phyloP scores from a whole-genome alignment of 73 alveolate species.

The Stentor coeruleus region DNA sequence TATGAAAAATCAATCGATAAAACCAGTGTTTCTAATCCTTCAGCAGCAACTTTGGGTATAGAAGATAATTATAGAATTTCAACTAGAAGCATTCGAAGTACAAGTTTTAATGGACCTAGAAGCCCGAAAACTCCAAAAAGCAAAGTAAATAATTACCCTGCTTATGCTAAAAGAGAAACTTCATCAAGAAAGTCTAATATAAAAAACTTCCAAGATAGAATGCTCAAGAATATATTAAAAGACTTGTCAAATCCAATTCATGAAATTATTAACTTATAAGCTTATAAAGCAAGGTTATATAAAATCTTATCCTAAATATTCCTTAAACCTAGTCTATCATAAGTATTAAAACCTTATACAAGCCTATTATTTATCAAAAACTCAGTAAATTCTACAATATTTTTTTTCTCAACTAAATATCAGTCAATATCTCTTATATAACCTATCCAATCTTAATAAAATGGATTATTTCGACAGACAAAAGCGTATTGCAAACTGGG shows the following conservation, averaged over 20 bases:
- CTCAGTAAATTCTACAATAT: too few species aligned
- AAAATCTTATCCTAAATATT: too few species aligned
- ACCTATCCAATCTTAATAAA: not conserved
- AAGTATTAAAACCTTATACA: too few species aligned
- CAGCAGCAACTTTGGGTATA: not conserved
- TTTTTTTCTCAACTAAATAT: too few species aligned
- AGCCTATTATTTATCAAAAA: too few species aligned
- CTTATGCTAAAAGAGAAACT: not conserved
- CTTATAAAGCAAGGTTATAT: too few species aligned
- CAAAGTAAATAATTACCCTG: not conserved
- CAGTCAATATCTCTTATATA: too few species aligned
- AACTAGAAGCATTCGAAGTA: not conserved
- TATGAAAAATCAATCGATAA: not conserved
- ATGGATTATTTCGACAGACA: constrained; percentile 32
- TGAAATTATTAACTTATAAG: too few species aligned
- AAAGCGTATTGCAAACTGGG: constrained; percentile 33
- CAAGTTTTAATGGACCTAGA: too few species aligned
- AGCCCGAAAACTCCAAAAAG: not conserved
- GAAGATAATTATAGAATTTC: not conserved
- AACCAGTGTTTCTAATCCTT: not conserved
- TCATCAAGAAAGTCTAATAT: not conserved
- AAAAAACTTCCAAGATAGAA: not conserved
- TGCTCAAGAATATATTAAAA: not conserved
- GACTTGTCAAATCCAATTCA: not conserved
- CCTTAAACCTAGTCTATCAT: too few species aligned